Evolutionary conservation across 306 rosid genomes (phyloP), one percentile per base, ranked within the genome.

Genomic region (Begonia fuchsioides): DNA sequence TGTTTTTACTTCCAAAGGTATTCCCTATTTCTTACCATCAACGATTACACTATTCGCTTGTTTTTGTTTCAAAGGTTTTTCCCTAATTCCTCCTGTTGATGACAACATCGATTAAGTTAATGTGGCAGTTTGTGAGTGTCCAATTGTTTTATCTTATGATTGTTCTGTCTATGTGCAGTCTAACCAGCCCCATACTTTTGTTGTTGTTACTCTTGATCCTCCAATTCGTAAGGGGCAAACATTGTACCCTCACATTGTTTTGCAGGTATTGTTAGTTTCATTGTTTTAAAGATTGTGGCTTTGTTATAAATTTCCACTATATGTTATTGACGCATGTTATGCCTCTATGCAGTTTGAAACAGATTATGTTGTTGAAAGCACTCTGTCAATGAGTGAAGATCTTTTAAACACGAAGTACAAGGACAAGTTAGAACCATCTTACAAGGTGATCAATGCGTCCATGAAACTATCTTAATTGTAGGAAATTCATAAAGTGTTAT

Each of bases 181-280:
- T 58, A 85, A 88, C 77, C 97, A 85, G 78, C 98, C 98, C 32
- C 94, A 82, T 66, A 85, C 96, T 44, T 86, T 85, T 13, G 98
- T 92, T 26, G 56, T 92, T 55, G 77, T 92, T 64, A 81, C 87
- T 72, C 94, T 92, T 63, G 96, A 92, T 53, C 98, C 98, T 2
- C 98, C 98, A 38, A 92, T 92, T 67, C 98, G 98, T 55, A 92
- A 92, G 63, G 98, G 96, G 35, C 96, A 92, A 68, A 92, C 98
- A 54, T 70, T 85, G 72, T 92, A 92, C 59, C 98, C 96, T 9
- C 98, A 92, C 68, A 86, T 92, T 61, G 98, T 92, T 45, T 76
- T 92, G 86, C 98, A 92, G 98, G 98, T 90, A 76, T 14, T 18
- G 12, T 62, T 63, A 55, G 44, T 57, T 50, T 46, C 55, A 50